Base-by-base conservation (phyloP, 345 rosid species). In the Aethionema arabicum region DNA sequence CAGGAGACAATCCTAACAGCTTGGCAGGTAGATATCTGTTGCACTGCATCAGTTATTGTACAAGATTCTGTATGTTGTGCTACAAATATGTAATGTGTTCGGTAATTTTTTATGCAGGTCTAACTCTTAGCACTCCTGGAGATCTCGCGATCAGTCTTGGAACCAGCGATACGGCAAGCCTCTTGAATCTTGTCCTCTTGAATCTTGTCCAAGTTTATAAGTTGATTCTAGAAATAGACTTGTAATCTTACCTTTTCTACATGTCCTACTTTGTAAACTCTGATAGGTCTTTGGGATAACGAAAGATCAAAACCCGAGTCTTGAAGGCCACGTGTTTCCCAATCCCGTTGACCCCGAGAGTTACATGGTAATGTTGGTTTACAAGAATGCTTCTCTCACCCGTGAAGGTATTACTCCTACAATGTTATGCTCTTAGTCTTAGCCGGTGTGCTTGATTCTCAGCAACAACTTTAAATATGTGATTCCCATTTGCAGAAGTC, bases 1-100 rank as follows among this genome's bases (percentile, higher is more conserved):
- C 99, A 37, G 99, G 97, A 78, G 99, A 93, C 79, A 93, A 93
- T 60, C 99, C 99, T 41, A 90, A 87, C 79, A 93, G 99, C 74
- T 83, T 93, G 73, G 99, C 99, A 74, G 96, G 98, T 88, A 61
- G 61, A n/a, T 4, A 44, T 61, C 41, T 35, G 45, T 52, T n/a
- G n/a, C 32, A 32, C 5, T 27, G 31, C 47, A 27, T 33, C 37
- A 29, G 8, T 52, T 40, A 14, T 63, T 41, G 43, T 42, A 45
- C 15, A 31, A 14, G 61, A 37, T 36, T 52, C n/a, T 37, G 11
- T 11, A 6, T 39, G 33, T 39, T 16, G n/a, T 32, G 13, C 47
- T 14, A 47, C 49, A 41, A 32, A 7, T 30, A 7, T 43, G 14
- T 44, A 13, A 14, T n/a, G 30, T 66, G 48, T 46, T 43, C 3